Conservation (phyloP, 116 monocot species). For the Phalaenopsis hybrid region DNA sequence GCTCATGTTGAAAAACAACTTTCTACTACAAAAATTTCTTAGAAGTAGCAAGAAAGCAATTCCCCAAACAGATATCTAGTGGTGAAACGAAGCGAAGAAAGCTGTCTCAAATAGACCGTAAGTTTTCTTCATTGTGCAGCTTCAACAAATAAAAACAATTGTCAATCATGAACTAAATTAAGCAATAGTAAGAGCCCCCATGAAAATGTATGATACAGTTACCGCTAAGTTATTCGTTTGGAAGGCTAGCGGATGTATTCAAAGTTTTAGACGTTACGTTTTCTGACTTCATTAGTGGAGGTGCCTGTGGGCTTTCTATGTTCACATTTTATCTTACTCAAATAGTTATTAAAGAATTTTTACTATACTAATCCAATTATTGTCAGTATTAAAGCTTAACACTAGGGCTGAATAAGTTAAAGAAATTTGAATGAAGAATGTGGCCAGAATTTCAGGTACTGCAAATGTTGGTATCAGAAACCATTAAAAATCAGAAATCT, state of each 20-base stretch:
- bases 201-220: too few relatives aligned
- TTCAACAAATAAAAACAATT: too few relatives aligned
- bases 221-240: too few relatives aligned
- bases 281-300: neutral
- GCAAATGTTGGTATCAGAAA: neutral
- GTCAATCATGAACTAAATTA: too few relatives aligned
- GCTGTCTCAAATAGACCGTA: too few relatives aligned
- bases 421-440: neutral
- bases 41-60: too few relatives aligned
- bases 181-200: too few relatives aligned
- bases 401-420: neutral
- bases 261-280: neutral
- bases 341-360: neutral
- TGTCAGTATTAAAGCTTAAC: neutral
- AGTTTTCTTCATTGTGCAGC: too few relatives aligned
- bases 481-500: neutral
- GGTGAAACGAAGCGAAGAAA: too few relatives aligned
- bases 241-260: neutral
- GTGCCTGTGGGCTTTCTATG: neutral
- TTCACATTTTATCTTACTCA: neutral
- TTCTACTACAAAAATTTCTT: too few relatives aligned
- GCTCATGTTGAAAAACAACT: too few relatives aligned
- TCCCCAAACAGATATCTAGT: too few relatives aligned
- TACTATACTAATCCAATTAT: neutral
- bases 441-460: neutral